These are phyloP conservation scores for Melastoma malabathricum DNA, from an alignment of 345 rosid species.

Conservation along the genomic window DNA sequence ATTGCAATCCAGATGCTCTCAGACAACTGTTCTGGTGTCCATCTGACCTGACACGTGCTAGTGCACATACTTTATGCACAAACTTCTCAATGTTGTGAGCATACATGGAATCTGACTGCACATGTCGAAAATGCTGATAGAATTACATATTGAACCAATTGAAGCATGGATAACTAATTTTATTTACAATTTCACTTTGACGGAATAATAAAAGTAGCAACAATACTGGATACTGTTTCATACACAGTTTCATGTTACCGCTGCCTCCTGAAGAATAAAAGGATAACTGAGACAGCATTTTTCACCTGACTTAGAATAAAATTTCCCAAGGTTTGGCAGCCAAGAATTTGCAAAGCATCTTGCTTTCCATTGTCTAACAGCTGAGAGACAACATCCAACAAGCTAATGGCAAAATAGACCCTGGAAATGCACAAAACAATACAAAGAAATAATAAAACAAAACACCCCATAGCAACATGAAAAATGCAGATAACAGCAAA, in stretches of 20 bases:
- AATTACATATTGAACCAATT: no score
- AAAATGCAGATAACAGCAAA: background rate
- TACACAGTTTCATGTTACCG: no score
- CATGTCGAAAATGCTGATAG: background rate
- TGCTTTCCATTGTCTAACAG: constrained; percentile 65
- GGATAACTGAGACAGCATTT: no score
- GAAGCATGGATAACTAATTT: no score
- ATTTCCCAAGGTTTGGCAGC: constrained; percentile 74
- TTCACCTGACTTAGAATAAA: constrained; percentile 81
- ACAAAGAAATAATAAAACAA: no score
- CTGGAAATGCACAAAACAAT: no score
- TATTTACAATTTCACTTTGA: no score
- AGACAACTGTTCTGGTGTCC: constrained; percentile 30
- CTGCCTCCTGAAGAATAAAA: no score
- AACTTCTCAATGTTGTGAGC: constrained; percentile 61
- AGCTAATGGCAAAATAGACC: constrained; percentile 68
- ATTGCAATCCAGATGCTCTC: constrained; percentile 76
- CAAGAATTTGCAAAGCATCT: constrained; percentile 49
- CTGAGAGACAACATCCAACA: constrained; percentile 65
- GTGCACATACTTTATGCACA: constrained; percentile 50
- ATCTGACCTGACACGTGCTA: constrained; percentile 45
- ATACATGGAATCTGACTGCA: constrained; percentile 74
- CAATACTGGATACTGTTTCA: no score
- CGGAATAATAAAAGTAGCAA: no score
- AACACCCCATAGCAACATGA: background rate